A percentile compares a stretch with the other conserved stretches of the same genome.
phyloP scores from a whole-genome alignment of 768 basidiomycete genomes.

The Pleurotus cornucopiae region DNA sequence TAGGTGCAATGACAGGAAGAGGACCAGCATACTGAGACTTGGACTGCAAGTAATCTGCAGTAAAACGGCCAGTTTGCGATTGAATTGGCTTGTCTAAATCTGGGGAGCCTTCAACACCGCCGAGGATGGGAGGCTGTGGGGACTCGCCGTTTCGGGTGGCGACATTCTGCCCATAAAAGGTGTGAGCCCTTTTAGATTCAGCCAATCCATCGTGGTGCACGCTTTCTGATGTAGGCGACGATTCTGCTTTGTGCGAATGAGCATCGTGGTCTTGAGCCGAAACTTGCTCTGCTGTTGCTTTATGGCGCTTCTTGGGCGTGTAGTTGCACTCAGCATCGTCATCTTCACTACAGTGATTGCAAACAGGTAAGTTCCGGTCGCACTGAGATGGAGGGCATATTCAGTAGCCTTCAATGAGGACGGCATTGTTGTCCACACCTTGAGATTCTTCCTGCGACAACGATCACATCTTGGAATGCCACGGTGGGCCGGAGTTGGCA shows the following conservation, averaged over 20 bases:
- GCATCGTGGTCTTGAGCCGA: conserved; percentile 13
- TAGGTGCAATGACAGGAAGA: conserved; percentile 3
- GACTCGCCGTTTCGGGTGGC: conserved; percentile 23
- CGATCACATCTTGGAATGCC: conserved; percentile 73
- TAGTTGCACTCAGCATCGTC: conserved; percentile 60
- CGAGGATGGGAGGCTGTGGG: conserved; percentile 20
- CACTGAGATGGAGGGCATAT: conserved; percentile 36
- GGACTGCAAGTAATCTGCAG: conserved; percentile 7
- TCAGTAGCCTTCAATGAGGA: too few species aligned
- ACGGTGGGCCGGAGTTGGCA: conserved; percentile 72
- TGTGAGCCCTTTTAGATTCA: conserved; percentile 22
- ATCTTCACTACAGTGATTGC: conserved; percentile 60
- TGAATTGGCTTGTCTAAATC: conserved; percentile 16
- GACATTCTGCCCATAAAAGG: conserved; percentile 46
- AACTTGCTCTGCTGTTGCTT: conserved; percentile 31
- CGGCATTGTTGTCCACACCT: conserved; percentile 31
- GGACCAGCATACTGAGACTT: neutral
- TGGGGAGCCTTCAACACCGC: conserved; percentile 17
- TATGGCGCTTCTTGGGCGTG: conserved; percentile 67
- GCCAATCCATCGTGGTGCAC: neutral
- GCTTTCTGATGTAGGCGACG: conserved; percentile 5
- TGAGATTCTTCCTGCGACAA: conserved; percentile 63
- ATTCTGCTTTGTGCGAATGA: conserved; percentile 14
- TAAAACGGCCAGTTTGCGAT: conserved; percentile 8
- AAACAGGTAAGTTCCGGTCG: conserved; percentile 67